These are phyloP conservation scores for Saccharomyces pastorianus DNA, from an alignment of 1,139 yeast species.

Conservation along the genomic window DNA sequence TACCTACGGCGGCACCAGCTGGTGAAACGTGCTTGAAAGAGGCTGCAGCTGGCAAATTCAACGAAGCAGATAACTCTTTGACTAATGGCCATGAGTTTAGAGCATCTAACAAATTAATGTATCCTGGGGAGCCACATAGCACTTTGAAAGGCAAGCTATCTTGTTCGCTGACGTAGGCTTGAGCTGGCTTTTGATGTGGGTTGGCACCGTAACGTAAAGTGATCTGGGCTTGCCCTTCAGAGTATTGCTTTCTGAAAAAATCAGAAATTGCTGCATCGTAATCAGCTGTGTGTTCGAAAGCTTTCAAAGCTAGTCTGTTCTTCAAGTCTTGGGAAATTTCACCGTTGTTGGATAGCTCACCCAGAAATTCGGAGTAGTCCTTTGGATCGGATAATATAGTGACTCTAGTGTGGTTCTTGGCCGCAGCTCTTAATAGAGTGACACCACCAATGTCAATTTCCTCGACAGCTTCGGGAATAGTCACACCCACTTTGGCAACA, in stretches of 20 bases:
- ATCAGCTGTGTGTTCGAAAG: slow-evolving; percentile 97
- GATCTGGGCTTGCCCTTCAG: slow-evolving; percentile 81
- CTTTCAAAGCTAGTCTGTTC: slow-evolving; percentile 85
- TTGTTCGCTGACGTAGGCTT: slow-evolving; percentile 71
- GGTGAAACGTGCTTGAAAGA: slow-evolving; percentile 98
- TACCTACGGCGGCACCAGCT: slow-evolving; percentile 96
- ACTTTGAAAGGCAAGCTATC: slow-evolving; percentile 94
- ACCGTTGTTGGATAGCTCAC: slow-evolving; percentile 59
- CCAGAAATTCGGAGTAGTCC: slow-evolving; percentile 80
- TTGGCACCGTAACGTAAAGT: slow-evolving; percentile 97
- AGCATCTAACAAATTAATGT: slow-evolving; percentile 91
- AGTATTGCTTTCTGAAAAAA: slow-evolving; percentile 93
- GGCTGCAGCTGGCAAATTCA: slow-evolving; percentile 96
- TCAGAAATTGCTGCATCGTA: slow-evolving; percentile 93
- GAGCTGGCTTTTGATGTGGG: slow-evolving; percentile 99
- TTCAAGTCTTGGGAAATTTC: slow-evolving; percentile 67
- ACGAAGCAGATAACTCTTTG: slow-evolving; percentile 88
- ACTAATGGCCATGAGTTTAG: slow-evolving; percentile 98
- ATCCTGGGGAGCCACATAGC: slow-evolving; percentile 91
- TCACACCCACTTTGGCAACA: slow-evolving; percentile 88
- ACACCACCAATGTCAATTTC: slow-evolving; percentile 99
- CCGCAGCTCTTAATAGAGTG: slow-evolving; percentile 93
- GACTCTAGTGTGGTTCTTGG: slow-evolving; percentile 94
- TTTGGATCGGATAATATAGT: slow-evolving; percentile 89
- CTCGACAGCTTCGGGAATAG: slow-evolving; percentile 95